phyloP scores from a whole-genome alignment of 177 flowering plant species.

The Vitis hybrid region DNA sequence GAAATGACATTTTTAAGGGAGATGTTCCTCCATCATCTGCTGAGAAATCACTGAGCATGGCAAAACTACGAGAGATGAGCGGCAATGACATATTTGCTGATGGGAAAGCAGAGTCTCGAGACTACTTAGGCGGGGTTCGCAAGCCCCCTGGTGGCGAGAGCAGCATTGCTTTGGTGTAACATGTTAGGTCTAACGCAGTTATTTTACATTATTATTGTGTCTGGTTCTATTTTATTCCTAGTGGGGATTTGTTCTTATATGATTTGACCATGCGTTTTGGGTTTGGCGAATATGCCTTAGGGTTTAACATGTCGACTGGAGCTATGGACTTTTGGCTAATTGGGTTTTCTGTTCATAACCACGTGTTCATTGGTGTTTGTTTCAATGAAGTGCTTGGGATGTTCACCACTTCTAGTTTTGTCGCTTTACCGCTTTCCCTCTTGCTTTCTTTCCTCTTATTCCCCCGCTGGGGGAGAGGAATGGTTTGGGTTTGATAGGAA shows the following conservation, averaged over 20 bases:
- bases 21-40: constrained; percentile 64
- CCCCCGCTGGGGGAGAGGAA: too few species aligned
- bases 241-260: constrained; percentile 21
- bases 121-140: constrained; percentile 88
- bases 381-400: constrained; percentile 7
- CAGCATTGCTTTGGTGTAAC: constrained; percentile 93
- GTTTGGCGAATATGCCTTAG: constrained; percentile 24
- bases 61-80: constrained; percentile 90
- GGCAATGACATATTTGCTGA: constrained; percentile 94
- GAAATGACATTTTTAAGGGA: constrained; percentile 89
- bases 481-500: too few species aligned
- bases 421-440: too few species aligned
- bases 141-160: constrained; percentile 99
- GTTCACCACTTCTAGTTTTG: constrained; percentile 3
- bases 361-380: constrained; percentile 15
- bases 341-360: constrained; percentile 25
- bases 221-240: constrained; percentile 20
- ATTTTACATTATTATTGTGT: constrained; percentile 9
- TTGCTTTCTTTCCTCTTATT: too few species aligned
- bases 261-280: constrained; percentile 27
- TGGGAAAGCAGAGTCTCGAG: constrained; percentile 77
- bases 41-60: constrained; percentile 76
- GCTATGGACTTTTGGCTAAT: constrained; percentile 32
- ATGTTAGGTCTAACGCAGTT: constrained; percentile 25
- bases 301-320: constrained; percentile 31